Evolutionary conservation across 1,284 basidiomycete species (phyloP).

Genomic region (Peniophora sp.): DNA sequence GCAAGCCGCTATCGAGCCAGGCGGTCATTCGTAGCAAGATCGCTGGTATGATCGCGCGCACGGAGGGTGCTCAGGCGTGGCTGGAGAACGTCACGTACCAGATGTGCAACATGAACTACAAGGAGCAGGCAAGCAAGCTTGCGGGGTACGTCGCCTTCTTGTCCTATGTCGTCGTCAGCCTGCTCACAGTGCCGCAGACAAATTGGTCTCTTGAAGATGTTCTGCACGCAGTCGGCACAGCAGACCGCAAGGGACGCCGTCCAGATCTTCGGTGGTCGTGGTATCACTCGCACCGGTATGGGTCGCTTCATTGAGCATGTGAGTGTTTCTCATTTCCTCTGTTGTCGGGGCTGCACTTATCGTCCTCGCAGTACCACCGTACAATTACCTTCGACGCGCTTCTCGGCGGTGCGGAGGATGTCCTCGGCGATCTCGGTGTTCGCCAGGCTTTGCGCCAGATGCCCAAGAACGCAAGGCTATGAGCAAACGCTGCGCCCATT

Average conservation of each 20-base stretch:
- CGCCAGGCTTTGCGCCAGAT: constrained; percentile 60
- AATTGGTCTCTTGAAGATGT: constrained; percentile 75
- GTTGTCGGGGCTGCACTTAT: not conserved
- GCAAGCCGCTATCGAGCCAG: constrained; percentile 76
- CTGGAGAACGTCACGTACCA: constrained; percentile 86
- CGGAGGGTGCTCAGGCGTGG: constrained; percentile 80
- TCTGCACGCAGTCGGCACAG: constrained; percentile 58
- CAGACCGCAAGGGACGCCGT: constrained; percentile 76
- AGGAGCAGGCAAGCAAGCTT: not conserved
- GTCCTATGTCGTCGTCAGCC: not conserved
- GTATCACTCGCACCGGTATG: constrained; percentile 70
- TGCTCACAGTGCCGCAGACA: constrained; percentile 32
- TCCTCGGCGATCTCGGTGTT: constrained; percentile 62
- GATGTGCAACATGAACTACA: constrained; percentile 78
- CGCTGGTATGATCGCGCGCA: constrained; percentile 79
- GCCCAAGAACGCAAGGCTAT: constrained; percentile 52
- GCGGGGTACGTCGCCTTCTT: not conserved
- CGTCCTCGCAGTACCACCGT: constrained; percentile 22
- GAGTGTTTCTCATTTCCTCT: constrained; percentile 23
- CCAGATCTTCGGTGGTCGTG: constrained; percentile 75
- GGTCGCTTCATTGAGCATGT: constrained; percentile 67
- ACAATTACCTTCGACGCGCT: constrained; percentile 61
- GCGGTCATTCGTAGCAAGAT: constrained; percentile 82
- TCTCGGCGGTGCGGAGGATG: constrained; percentile 66
- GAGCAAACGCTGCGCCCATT: too few species aligned